phyloP scores from a whole-genome alignment of 768 basidiomycete species.

The Mycena maculata region DNA sequence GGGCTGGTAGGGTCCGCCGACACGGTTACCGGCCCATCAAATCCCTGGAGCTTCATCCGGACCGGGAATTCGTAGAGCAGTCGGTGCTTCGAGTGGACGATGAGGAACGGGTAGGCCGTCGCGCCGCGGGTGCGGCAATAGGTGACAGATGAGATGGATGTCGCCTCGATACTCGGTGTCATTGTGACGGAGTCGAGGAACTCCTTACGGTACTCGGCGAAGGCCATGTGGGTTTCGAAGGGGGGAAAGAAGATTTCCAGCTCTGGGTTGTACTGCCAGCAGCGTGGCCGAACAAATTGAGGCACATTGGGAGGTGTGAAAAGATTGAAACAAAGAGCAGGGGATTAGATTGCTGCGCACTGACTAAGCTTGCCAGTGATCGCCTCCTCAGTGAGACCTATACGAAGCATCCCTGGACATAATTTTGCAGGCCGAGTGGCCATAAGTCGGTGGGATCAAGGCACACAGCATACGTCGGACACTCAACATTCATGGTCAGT shows the following conservation, averaged over 20 bases:
- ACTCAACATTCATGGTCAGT: too few species aligned
- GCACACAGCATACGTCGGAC: too few species aligned
- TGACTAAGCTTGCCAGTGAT: too few species aligned
- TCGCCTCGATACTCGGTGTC: background rate
- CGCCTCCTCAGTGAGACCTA: too few species aligned
- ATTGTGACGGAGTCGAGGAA: background rate
- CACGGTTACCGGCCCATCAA: background rate
- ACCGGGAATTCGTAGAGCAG: background rate
- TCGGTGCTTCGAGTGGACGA: background rate
- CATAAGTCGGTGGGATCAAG: too few species aligned
- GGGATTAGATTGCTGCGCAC: too few species aligned
- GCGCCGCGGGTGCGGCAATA: slow-evolving; percentile 1
- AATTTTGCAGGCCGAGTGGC: too few species aligned
- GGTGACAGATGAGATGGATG: background rate
- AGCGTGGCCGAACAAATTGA: background rate
- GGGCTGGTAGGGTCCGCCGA: too few species aligned
- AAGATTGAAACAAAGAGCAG: too few species aligned
- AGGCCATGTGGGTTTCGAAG: background rate
- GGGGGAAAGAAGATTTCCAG: background rate
- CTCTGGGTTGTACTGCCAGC: background rate
- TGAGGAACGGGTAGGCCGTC: background rate
- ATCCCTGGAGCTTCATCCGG: background rate
- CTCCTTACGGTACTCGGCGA: background rate
- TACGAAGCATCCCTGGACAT: too few species aligned
- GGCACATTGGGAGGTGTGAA: background rate